A percentile compares a stretch with the other conserved stretches of the same genome.
phyloP scores from a whole-genome alignment of 2,329 filamentous ascomycete species.

The Ophiostoma tasmaniense region DNA sequence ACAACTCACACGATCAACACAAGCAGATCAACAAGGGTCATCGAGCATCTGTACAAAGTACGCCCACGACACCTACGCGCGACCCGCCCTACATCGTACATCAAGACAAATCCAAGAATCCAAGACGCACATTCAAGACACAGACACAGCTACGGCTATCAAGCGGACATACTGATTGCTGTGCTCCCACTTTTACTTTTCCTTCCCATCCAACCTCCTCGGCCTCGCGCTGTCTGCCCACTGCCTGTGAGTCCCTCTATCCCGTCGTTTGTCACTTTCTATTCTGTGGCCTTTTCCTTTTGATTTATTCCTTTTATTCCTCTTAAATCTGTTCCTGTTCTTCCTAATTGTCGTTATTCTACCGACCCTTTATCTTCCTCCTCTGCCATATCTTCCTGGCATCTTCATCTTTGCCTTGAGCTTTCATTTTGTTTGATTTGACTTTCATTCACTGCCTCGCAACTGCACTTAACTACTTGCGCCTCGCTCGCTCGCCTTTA shows the following conservation, averaged over 20 bases:
- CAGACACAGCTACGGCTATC: background rate
- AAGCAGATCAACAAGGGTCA: background rate
- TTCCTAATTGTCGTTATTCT: background rate
- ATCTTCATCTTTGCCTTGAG: background rate
- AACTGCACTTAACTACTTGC: background rate
- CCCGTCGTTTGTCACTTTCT: background rate
- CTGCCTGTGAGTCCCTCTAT: slow-evolving; percentile 6
- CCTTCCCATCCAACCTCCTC: background rate
- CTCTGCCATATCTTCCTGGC: background rate
- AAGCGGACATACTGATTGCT: background rate
- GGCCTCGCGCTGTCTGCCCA: background rate
- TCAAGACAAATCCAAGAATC: background rate
- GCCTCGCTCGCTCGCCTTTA: background rate
- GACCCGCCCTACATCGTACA: background rate
- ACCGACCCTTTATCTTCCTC: background rate
- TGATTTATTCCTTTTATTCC: background rate
- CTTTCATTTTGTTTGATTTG: background rate
- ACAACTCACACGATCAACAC: background rate
- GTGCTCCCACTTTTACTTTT: slow-evolving; percentile 3
- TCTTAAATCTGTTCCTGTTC: background rate
- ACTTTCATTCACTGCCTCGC: background rate
- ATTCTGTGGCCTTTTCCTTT: slow-evolving; percentile 1
- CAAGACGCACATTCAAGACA: background rate
- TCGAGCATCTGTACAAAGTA: background rate
- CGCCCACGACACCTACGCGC: too few relatives aligned